A percentile compares a stretch with the other conserved stretches of the same genome.
Conservation (phyloP, 345 rosid genomes). For the Melastoma malabathricum region DNA sequence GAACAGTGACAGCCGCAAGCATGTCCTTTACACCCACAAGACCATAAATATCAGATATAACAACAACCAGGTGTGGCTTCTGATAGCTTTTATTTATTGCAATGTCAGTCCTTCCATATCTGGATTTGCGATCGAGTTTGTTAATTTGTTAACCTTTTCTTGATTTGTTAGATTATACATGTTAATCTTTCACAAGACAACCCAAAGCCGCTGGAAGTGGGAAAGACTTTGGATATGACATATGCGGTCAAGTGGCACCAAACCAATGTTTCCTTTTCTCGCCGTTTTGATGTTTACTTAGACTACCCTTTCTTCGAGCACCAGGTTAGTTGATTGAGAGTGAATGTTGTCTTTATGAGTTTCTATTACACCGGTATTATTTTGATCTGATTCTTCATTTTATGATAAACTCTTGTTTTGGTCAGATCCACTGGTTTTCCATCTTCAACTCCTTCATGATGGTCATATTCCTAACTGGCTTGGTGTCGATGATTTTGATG, state of each 20-base stretch:
- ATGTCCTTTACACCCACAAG: constrained; percentile 75
- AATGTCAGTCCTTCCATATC: background rate
- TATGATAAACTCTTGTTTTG: background rate
- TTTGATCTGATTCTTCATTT: too few species aligned
- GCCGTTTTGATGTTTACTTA: constrained; percentile 84
- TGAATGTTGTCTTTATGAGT: too few species aligned
- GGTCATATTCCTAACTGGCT: constrained; percentile 93
- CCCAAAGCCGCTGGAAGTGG: constrained; percentile 62
- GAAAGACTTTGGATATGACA: constrained; percentile 51
- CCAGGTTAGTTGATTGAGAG: constrained; percentile 36
- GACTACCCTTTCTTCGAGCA: constrained; percentile 94
- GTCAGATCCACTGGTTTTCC: constrained; percentile 95
- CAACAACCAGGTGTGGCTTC: constrained; percentile 60
- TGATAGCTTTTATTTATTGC: too few species aligned
- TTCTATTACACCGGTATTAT: too few species aligned
- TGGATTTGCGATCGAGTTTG: constrained; percentile 2
- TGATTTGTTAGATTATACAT: constrained; percentile 56
- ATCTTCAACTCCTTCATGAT: constrained; percentile 96
- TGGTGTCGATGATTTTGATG: constrained; percentile 97
- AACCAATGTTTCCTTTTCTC: constrained; percentile 62
- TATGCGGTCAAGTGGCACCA: constrained; percentile 72
- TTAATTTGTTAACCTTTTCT: constrained; percentile 3
- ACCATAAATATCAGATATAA: constrained; percentile 49
- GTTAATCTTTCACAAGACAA: constrained; percentile 73
- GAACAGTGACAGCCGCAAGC: constrained; percentile 62